Conservation (phyloP, 164 flowering plant species). For the Dillenia suffruticosa region DNA sequence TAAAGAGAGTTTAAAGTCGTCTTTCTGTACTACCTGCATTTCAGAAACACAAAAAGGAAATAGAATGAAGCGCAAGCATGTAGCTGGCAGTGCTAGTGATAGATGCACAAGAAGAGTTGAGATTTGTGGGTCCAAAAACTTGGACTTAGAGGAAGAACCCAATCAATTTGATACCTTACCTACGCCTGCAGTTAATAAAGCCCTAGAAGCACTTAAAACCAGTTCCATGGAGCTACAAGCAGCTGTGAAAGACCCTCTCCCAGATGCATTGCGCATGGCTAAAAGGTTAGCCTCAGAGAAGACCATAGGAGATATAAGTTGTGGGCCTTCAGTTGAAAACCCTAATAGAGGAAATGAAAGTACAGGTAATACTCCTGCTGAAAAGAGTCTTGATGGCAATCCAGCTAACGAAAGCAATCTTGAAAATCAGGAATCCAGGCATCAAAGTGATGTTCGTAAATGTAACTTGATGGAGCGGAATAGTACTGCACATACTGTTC, state of each 20-base stretch:
- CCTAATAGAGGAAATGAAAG: slow-evolving; percentile 9
- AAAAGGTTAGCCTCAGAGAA: slow-evolving; percentile 17
- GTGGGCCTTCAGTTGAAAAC: slow-evolving; percentile 9
- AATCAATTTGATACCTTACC: slow-evolving; percentile 16
- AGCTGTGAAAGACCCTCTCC: slow-evolving; percentile 69
- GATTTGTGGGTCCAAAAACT: slow-evolving; percentile 24
- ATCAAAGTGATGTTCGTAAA: slow-evolving; percentile 12
- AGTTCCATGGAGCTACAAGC: slow-evolving; percentile 45
- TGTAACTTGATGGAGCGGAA: slow-evolving; percentile 52
- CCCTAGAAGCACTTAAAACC: slow-evolving; percentile 38
- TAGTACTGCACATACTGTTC: slow-evolving; percentile 43
- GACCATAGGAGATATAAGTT: slow-evolving; percentile 7
- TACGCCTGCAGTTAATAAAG: slow-evolving; percentile 32
- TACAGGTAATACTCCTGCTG: slow-evolving; percentile 5
- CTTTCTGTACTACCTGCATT: too few relatives aligned
- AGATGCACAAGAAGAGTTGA: slow-evolving; percentile 17
- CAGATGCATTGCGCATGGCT: slow-evolving; percentile 46
- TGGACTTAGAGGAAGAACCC: slow-evolving; percentile 4
- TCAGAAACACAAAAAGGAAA: slow-evolving; percentile 8
- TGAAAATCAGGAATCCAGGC: slow-evolving; percentile 2
- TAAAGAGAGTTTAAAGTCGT: too few relatives aligned
- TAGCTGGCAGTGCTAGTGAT: slow-evolving; percentile 6
- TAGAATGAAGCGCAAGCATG: slow-evolving; percentile 14
- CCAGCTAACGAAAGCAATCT: slow-evolving; percentile 6
- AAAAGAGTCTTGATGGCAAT: slow-evolving; percentile 9